Conservation (phyloP, 2,329 filamentous ascomycete genomes). For the Xenoacremonium recifei region DNA sequence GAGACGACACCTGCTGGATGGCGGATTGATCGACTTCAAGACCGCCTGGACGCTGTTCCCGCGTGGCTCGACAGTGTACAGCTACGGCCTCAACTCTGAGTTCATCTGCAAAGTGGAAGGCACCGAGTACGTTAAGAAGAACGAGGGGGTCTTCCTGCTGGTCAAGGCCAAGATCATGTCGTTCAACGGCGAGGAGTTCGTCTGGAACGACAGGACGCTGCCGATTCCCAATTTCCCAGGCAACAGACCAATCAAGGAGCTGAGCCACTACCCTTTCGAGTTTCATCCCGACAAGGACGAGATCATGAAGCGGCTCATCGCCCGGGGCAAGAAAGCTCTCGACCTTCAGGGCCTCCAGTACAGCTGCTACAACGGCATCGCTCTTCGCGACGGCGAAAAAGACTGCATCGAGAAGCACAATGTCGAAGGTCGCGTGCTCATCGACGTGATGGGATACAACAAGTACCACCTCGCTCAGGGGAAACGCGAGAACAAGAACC, state of each 20-base stretch:
- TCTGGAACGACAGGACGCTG: constrained; percentile 36
- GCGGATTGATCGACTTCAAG: constrained; percentile 39
- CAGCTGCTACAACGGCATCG: constrained; percentile 41
- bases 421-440: constrained; percentile 39
- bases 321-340: constrained; percentile 38
- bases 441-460: constrained; percentile 42
- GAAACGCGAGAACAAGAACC: constrained; percentile 34
- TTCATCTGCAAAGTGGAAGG: constrained; percentile 38
- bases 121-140: constrained; percentile 27
- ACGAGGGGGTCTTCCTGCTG: constrained; percentile 14
- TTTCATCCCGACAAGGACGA: constrained; percentile 29
- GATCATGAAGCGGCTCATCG: constrained; percentile 28
- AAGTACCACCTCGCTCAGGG: constrained; percentile 38
- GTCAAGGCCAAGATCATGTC: constrained; percentile 33
- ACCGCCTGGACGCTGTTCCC: constrained; percentile 46
- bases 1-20: constrained; percentile 33
- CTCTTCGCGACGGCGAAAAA: constrained; percentile 23
- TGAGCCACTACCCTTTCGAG: constrained; percentile 37
- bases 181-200: constrained; percentile 40
- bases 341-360: constrained; percentile 42
- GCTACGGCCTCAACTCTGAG: constrained; percentile 38
- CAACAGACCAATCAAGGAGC: constrained; percentile 39
- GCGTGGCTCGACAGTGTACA: constrained; percentile 36
- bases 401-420: constrained; percentile 29
- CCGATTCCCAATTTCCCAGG: constrained; percentile 34